Evolutionary conservation across 345 rosid genomes (phyloP).

Genomic region (Geranium brycei): DNA sequence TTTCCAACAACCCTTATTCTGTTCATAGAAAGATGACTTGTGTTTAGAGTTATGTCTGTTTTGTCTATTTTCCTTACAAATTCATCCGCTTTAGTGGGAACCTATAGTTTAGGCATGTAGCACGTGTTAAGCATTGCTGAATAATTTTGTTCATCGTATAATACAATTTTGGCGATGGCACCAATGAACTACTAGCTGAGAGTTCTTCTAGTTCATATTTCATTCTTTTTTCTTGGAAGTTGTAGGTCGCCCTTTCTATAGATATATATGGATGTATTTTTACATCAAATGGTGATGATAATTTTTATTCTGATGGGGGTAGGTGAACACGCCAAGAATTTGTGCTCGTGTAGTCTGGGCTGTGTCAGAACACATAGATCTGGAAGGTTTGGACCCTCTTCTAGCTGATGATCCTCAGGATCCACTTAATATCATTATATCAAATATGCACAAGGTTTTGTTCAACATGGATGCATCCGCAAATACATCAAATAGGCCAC

Average conservation of each 20-base stretch:
- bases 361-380: slow-evolving; percentile 78
- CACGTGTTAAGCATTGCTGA: no score
- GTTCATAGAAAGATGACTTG: no score
- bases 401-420: slow-evolving; percentile 98
- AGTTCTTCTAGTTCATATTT: background rate
- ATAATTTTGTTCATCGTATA: no score
- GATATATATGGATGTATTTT: no score
- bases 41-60: no score
- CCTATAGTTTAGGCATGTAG: no score
- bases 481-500: slow-evolving; percentile 63
- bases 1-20: no score
- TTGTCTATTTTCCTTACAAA: no score
- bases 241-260: background rate
- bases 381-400: slow-evolving; percentile 96
- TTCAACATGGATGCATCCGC: slow-evolving; percentile 74
- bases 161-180: no score
- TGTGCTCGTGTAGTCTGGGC: slow-evolving; percentile 83
- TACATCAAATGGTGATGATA: background rate
- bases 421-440: slow-evolving; percentile 64
- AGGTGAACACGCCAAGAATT: slow-evolving; percentile 74
- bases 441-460: slow-evolving; percentile 77
- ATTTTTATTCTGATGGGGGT: slow-evolving; percentile 2
- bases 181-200: no score
- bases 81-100: no score
- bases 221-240: background rate